These are phyloP conservation scores for Talaromyces rugulosus DNA, from an alignment of 2,329 filamentous ascomycete genomes.

Conservation along the genomic window DNA sequence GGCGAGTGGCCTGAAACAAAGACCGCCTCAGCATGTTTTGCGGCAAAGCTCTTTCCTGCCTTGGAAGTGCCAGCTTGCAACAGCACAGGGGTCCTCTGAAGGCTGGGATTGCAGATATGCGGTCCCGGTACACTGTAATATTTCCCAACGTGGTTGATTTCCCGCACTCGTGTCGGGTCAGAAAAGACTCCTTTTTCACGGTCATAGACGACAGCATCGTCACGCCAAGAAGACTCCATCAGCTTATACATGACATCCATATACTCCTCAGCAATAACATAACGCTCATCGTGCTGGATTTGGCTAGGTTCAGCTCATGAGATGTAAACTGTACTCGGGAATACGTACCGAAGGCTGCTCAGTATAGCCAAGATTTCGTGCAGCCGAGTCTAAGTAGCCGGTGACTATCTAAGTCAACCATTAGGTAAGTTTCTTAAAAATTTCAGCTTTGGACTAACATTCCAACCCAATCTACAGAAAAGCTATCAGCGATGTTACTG, in stretches of 20 bases:
- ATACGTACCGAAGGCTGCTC: no score
- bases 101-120: constrained; percentile 53
- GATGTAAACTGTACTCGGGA: constrained; percentile 51
- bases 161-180: constrained; percentile 56
- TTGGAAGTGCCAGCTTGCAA: constrained; percentile 58
- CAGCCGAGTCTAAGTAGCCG: no score
- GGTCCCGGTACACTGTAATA: constrained; percentile 46
- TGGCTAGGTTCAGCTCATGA: constrained; percentile 61
- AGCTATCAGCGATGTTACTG: no score
- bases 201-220: constrained; percentile 55
- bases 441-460: no score
- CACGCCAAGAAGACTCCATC: constrained; percentile 55
- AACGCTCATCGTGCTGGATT: constrained; percentile 59
- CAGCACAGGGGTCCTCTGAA: constrained; percentile 54
- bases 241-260: constrained; percentile 60
- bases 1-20: constrained; percentile 56
- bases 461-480: no score
- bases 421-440: no score
- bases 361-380: no score
- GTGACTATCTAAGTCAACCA: no score
- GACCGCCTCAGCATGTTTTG: constrained; percentile 57
- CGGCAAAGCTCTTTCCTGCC: constrained; percentile 54
- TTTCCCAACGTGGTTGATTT: constrained; percentile 58
- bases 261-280: constrained; percentile 60
- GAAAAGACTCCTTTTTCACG: constrained; percentile 53